Base-by-base conservation (phyloP, 768 basidiomycete genomes). In the Auricularia sp. region DNA sequence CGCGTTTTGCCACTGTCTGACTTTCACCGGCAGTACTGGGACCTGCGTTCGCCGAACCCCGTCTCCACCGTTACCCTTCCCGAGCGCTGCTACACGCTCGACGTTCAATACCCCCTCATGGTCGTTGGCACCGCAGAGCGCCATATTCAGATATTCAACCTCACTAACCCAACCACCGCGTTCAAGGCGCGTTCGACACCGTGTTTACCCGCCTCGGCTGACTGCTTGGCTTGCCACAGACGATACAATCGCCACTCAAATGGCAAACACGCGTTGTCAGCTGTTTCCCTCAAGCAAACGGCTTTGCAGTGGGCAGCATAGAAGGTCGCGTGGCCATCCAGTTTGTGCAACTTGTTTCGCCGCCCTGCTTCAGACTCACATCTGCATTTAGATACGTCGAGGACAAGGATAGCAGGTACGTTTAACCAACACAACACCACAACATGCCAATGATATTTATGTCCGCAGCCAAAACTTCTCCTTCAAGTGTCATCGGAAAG, bases 251-350 rank as follows among this genome's bases (percentile, higher is more conserved):
- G 1, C 94, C 96, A 1, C 76, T 98, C 66, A 97, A 96, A 72
- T 94, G 90, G 90, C 93, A 96, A 77, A 94, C 92, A 14, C 85
- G 93, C 39, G 88, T 90, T 3, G 83, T 93, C 14, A 85, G 90
- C 3, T 93, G 90, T 72, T 92, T 93, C 72, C 88, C 88, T 16
- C 82, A 86, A 3, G 82, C 85, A 16, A 86, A 84, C 68, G 90
- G 90, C 3, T 94, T 91, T 69, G 90, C 90, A 0, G 82, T 93
- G 3, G 92, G 92, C 37, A 92, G 91, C 69, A 84, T 93, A 5
- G 92, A 94, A 75, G 92, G 96, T 29, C 84, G 96, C 65, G 93
- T 98, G 2, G 95, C 94, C 2, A 94, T 98, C 66, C 95, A 98
- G 94, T 96, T 74, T 72, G 92, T 82, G 1, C 13, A 42, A 42